These are phyloP conservation scores for Aspergillus calidoustus DNA, from an alignment of 2,329 filamentous ascomycete species.

Conservation along the genomic window DNA sequence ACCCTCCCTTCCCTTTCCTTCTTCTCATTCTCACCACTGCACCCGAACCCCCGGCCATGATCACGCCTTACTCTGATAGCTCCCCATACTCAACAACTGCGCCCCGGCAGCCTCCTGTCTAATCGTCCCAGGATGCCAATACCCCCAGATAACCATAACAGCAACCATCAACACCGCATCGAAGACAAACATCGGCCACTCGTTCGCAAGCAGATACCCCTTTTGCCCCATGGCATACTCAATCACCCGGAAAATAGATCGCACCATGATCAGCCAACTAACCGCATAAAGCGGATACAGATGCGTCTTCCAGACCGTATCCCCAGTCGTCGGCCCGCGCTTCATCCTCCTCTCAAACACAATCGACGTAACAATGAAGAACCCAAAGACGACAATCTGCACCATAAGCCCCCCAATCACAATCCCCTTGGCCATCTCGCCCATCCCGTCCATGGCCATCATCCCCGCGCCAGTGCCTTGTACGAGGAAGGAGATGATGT, in stretches of 20 bases:
- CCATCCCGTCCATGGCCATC: constrained; percentile 27
- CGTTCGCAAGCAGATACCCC: constrained; percentile 48
- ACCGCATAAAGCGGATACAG: constrained; percentile 29
- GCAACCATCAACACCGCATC: constrained; percentile 48
- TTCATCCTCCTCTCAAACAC: constrained; percentile 30
- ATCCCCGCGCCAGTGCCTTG: constrained; percentile 37
- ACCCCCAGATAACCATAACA: constrained; percentile 17
- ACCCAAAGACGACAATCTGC: constrained; percentile 33
- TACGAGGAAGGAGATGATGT: constrained; percentile 54
- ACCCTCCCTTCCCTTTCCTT: no score
- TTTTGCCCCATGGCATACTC: constrained; percentile 52
- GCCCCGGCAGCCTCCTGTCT: not conserved
- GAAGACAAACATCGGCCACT: constrained; percentile 52
- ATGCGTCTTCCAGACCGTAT: constrained; percentile 21
- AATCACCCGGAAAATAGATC: constrained; percentile 54
- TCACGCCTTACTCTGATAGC: not conserved
- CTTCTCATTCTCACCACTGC: no score
- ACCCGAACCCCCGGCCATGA: no score
- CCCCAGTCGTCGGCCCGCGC: constrained; percentile 10
- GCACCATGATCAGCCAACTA: constrained; percentile 44
- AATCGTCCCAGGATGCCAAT: constrained; percentile 14
- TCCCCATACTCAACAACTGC: constrained; percentile 3
- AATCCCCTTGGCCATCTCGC: constrained; percentile 11
- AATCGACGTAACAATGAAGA: constrained; percentile 31
- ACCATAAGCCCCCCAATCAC: constrained; percentile 32